A percentile compares a stretch with the other conserved stretches of the same genome.
phyloP scores from a whole-genome alignment of 805 yeast species.

The Sungouiella blattae region DNA sequence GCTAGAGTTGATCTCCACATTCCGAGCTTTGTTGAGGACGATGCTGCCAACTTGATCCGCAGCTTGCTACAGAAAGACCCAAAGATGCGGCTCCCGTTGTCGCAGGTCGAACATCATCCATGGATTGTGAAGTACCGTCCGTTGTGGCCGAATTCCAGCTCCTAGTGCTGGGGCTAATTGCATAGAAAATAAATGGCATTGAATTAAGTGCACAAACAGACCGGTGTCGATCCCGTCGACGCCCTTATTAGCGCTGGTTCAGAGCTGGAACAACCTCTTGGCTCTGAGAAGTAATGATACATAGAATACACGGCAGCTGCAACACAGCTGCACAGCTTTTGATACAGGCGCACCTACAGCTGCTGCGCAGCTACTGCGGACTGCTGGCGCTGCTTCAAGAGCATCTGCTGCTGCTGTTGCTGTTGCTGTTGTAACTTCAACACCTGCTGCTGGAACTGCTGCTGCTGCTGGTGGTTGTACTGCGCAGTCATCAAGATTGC shows the following conservation, averaged over 20 bases:
- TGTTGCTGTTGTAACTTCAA: slow-evolving; percentile 38
- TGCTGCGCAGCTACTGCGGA: slow-evolving; percentile 61
- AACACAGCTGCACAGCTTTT: neutral
- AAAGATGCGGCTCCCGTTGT: slow-evolving; percentile 55
- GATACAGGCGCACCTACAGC: slow-evolving; percentile 54
- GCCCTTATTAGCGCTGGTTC: too few relatives aligned
- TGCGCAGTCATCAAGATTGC: slow-evolving; percentile 42
- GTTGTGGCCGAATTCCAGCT: slow-evolving; percentile 46
- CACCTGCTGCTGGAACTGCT: slow-evolving; percentile 42
- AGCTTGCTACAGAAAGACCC: slow-evolving; percentile 68
- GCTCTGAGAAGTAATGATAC: too few relatives aligned
- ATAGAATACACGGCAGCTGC: too few relatives aligned
- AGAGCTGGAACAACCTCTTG: too few relatives aligned
- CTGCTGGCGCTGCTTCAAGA: slow-evolving; percentile 37
- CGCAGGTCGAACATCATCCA: slow-evolving; percentile 68
- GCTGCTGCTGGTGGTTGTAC: slow-evolving; percentile 40
- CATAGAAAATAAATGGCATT: too few relatives aligned
- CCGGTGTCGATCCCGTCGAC: too few relatives aligned
- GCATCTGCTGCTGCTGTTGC: slow-evolving; percentile 29
- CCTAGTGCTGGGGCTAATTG: too few relatives aligned
- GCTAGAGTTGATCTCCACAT: slow-evolving; percentile 70
- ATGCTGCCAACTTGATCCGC: slow-evolving; percentile 73
- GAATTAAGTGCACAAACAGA: too few relatives aligned
- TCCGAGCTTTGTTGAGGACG: slow-evolving; percentile 65
- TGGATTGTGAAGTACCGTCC: slow-evolving; percentile 73